These are phyloP conservation scores for Leccinum longicurvipes DNA, from an alignment of 768 basidiomycete genomes.

Conservation along the genomic window DNA sequence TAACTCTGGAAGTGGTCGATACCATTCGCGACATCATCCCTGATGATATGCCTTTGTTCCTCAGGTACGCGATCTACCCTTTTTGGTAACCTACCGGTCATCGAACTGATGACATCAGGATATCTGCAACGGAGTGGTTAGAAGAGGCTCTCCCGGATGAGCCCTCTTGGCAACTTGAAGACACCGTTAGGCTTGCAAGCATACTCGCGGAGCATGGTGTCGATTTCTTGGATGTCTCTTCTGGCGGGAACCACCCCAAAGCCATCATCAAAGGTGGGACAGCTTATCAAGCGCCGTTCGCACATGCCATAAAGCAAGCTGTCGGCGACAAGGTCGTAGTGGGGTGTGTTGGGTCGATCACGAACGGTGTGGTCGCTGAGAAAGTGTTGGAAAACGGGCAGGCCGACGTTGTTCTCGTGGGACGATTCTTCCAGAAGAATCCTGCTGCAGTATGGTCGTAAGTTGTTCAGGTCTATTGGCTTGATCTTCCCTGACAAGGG, in stretches of 20 bases:
- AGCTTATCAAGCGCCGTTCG: constrained; percentile 57
- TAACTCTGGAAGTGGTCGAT: constrained; percentile 62
- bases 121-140: constrained; percentile 76
- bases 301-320: constrained; percentile 49
- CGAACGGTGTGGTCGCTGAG: constrained; percentile 41
- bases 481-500: background rate
- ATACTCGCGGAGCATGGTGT: constrained; percentile 63
- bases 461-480: constrained; percentile 1
- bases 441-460: constrained; percentile 44
- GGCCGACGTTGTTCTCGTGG: constrained; percentile 48
- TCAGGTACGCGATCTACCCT: constrained; percentile 43
- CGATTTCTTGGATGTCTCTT: constrained; percentile 72
- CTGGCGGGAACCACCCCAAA: constrained; percentile 52
- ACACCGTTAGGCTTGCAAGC: constrained; percentile 58
- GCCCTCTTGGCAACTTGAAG: constrained; percentile 64
- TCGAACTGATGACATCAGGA: constrained; percentile 21
- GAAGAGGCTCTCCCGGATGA: constrained; percentile 56
- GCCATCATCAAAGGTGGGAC: constrained; percentile 27
- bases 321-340: constrained; percentile 39
- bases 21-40: constrained; percentile 61
- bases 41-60: constrained; percentile 63
- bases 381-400: constrained; percentile 40
- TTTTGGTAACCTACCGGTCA: background rate
- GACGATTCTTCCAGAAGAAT: constrained; percentile 58
- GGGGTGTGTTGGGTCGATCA: constrained; percentile 26